Evolutionary conservation across 2,329 filamentous ascomycete genomes (phyloP).

Genomic region (Aspergillus neotritici): DNA sequence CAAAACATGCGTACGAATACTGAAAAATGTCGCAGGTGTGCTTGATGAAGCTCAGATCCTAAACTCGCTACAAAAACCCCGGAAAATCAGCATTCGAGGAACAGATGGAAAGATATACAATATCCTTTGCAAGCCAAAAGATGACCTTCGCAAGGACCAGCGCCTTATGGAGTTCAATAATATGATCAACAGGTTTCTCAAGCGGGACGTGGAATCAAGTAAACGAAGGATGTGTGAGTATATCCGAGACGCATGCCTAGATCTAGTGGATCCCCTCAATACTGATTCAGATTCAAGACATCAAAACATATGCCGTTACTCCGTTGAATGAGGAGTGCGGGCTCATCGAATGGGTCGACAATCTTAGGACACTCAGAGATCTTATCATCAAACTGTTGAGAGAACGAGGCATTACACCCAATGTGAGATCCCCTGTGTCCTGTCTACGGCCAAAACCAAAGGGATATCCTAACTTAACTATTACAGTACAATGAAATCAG

Average conservation of each 20-base stretch:
- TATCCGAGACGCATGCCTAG: neutral
- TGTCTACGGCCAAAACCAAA: neutral
- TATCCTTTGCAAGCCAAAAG: slow-evolving; percentile 93
- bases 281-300: slow-evolving; percentile 45
- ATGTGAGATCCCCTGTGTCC: slow-evolving; percentile 30
- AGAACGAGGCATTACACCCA: slow-evolving; percentile 60
- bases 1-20: slow-evolving; percentile 1
- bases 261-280: slow-evolving; percentile 1
- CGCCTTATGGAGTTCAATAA: slow-evolving; percentile 98
- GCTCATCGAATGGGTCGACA: slow-evolving; percentile 97
- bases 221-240: slow-evolving; percentile 68
- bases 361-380: slow-evolving; percentile 87
- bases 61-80: slow-evolving; percentile 84
- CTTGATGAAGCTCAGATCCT: slow-evolving; percentile 84
- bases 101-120: slow-evolving; percentile 86
- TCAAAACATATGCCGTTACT: slow-evolving; percentile 95
- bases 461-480: neutral
- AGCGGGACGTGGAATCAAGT: slow-evolving; percentile 84
- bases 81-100: slow-evolving; percentile 80
- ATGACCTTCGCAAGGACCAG: slow-evolving; percentile 94
- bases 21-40: slow-evolving; percentile 49
- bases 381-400: slow-evolving; percentile 76
- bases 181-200: slow-evolving; percentile 93
- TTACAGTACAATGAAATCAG: slow-evolving; percentile 63
- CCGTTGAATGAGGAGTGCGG: slow-evolving; percentile 97